phyloP scores from a whole-genome alignment of 345 rosid species.

The Cochlearia excelsa region DNA sequence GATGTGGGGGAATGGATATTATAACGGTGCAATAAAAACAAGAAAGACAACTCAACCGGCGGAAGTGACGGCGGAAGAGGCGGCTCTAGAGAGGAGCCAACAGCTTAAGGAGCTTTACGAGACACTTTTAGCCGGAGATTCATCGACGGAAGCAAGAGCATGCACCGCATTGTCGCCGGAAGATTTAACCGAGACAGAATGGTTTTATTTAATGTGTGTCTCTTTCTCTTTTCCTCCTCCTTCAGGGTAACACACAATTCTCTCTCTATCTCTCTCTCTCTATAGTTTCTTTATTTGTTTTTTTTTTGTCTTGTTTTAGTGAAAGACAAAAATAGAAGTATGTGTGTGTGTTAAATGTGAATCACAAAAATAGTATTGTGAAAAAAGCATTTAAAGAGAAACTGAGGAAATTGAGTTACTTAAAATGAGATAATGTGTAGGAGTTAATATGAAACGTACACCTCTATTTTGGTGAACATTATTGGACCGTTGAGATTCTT shows the following conservation, averaged over 20 bases:
- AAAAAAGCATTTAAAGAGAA: too few species aligned
- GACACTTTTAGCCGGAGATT: constrained; percentile 71
- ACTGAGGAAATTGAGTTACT: constrained; percentile 21
- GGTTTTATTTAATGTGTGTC: constrained; percentile 97
- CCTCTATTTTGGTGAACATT: background rate
- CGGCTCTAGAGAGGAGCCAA: constrained; percentile 86
- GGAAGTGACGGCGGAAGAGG: constrained; percentile 89
- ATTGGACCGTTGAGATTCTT: constrained; percentile 27
- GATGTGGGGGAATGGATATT: constrained; percentile 90
- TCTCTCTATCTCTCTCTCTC: too few species aligned
- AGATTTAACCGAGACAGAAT: constrained; percentile 92
- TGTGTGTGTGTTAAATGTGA: too few species aligned
- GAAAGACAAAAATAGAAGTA: too few species aligned
- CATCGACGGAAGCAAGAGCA: constrained; percentile 49
- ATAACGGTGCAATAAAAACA: constrained; percentile 96
- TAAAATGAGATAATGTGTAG: constrained; percentile 20
- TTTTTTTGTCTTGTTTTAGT: too few species aligned
- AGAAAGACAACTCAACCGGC: constrained; percentile 91
- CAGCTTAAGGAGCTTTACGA: constrained; percentile 92
- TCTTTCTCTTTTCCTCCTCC: constrained; percentile 88
- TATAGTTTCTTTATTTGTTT: constrained; percentile 7
- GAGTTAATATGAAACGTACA: constrained; percentile 18
- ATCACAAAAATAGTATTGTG: too few species aligned
- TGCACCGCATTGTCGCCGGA: constrained; percentile 87
- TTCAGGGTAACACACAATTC: constrained; percentile 54